Percentiles rank a stretch among this genome's conserved stretches.
Conservation (phyloP, 176 grass and related monocot genomes). For the Eragrostis curvula region DNA sequence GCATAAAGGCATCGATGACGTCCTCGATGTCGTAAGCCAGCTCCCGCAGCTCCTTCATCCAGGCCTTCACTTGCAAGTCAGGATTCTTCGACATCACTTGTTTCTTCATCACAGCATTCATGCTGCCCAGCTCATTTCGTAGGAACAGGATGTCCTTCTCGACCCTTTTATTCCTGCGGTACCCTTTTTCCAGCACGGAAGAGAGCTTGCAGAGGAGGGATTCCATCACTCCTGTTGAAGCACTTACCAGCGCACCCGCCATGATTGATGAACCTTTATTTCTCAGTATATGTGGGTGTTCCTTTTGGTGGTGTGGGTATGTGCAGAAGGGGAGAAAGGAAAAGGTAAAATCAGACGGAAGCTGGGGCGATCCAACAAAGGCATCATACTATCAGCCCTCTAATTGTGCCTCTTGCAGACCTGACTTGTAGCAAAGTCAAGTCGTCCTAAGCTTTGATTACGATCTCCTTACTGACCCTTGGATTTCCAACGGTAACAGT, state of each 20-base stretch:
- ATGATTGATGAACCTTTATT: background rate
- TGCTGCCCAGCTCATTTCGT: slow-evolving; percentile 8
- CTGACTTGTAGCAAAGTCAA: background rate
- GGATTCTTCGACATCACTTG: background rate
- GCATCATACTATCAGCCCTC: background rate
- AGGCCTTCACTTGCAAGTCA: background rate
- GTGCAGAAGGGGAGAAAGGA: background rate
- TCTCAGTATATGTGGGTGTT: background rate
- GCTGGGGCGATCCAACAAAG: background rate
- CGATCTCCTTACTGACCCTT: background rate
- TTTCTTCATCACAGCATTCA: slow-evolving; percentile 6
- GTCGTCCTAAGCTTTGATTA: background rate
- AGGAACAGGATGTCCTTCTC: slow-evolving; percentile 12
- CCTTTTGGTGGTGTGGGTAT: background rate
- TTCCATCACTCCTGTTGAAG: slow-evolving; percentile 2
- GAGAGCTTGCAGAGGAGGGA: slow-evolving; percentile 1
- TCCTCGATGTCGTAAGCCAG: slow-evolving; percentile 37
- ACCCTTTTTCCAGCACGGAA: background rate
- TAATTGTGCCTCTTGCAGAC: background rate
- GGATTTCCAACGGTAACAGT: background rate
- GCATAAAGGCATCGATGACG: slow-evolving; percentile 1
- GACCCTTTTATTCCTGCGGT: slow-evolving; percentile 2
- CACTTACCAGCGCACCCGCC: background rate
- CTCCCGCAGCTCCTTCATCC: slow-evolving; percentile 28
- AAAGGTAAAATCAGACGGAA: background rate